phyloP scores from a whole-genome alignment of 164 flowering plant genomes.

The Aristolochia fimbriata region DNA sequence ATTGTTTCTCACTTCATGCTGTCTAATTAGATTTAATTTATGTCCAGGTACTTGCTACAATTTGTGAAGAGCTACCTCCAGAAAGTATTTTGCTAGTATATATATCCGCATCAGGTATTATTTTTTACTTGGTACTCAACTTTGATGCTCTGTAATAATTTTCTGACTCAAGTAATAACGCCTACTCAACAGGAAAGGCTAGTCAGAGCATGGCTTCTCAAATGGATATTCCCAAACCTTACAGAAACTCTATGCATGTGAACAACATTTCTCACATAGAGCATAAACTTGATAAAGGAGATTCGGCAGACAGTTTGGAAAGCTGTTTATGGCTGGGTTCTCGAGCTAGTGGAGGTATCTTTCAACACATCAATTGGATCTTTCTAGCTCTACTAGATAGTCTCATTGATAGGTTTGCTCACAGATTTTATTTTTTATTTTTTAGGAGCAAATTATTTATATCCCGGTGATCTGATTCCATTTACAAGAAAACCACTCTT shows the following conservation, averaged over 20 bases:
- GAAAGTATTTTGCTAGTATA: conserved; percentile 72
- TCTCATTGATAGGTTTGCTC: not conserved
- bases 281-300: conserved; percentile 23
- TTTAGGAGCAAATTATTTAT: conserved; percentile 65
- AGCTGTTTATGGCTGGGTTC: conserved; percentile 61
- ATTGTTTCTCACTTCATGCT: too few species aligned
- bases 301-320: conserved; percentile 27
- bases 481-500: conserved; percentile 90
- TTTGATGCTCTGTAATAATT: not conserved
- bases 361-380: not conserved
- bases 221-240: conserved; percentile 39
- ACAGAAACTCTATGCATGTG: conserved; percentile 31
- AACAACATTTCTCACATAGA: conserved; percentile 27
- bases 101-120: conserved; percentile 79
- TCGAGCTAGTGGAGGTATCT: conserved; percentile 56
- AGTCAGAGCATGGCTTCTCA: conserved; percentile 26
- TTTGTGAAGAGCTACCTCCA: conserved; percentile 81
- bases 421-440: conserved; percentile 6
- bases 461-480: conserved; percentile 86
- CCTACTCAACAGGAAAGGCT: conserved; percentile 41
- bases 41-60: conserved; percentile 71
- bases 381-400: too few species aligned
- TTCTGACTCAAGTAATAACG: not conserved
- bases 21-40: too few species aligned
- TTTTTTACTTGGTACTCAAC: not conserved